Evolutionary conservation across 345 rosid genomes (phyloP), one percentile per base, ranked within the genome.

Genomic region (Raphanus raphanistrum): DNA sequence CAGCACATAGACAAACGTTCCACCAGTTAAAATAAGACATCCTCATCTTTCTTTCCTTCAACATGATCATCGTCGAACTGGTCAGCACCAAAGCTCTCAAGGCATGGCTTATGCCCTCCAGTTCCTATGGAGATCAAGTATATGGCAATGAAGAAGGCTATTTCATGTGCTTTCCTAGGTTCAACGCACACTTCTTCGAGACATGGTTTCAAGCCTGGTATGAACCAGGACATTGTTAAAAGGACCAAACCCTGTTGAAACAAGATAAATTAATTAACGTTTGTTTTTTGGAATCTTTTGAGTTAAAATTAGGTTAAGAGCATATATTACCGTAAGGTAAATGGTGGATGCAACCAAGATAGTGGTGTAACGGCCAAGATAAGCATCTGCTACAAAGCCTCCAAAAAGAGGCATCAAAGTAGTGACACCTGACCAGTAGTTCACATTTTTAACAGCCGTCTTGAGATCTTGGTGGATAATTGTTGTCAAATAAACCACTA

Each of bases 21-120:
- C 99, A 95, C 99, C 97, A 92, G 81, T 90, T 94, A 88, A 94
- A 94, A 65, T 78, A 94, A 3, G 98, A 94, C 95, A 90, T 87
- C 78, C 91, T 92, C 80, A 85, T 80, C 88, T 85, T 88, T 68
- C 93, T 83, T 75, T 95, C 99, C 99, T 50, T 84, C 77, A 8
- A 66, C 7, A 81, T 95, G 91, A 58, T 89, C 88, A 48, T 90
- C 97, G 4, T 95, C 98, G 48, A 95, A 95, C 31, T 95, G 98
- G 79, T 95, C 99, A 2, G 97, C 99, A 67, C 99, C 99, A 43
- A 95, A 95, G 85, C 99, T 95, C 82, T 95, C 98, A 60, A 92
- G 76, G 1, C 96, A 82, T 8, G 99, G 99, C 73, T 95, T 95
- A 82, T 95, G 99, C 48, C 98, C 99, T 68, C 97, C 99, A 2